phyloP scores from a whole-genome alignment of 208 protist species.

The Acanthamoeba divionensis region DNA sequence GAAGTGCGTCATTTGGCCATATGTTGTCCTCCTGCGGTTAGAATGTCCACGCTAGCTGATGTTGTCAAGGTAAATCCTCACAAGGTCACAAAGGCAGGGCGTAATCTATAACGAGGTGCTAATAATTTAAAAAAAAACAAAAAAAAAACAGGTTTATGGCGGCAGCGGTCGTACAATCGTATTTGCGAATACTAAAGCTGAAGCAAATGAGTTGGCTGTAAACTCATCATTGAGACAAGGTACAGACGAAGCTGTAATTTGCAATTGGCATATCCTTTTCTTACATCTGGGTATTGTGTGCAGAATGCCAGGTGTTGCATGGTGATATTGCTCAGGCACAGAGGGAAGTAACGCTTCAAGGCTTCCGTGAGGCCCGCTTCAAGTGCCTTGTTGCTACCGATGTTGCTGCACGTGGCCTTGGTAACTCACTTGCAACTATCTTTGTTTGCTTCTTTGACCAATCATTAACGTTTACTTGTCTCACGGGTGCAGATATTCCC shows the following conservation, averaged over 20 bases:
- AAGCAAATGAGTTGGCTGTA: slow-evolving; percentile 42
- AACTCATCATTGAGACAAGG: neutral
- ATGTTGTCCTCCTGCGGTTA: slow-evolving; percentile 26
- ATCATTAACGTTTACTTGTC: neutral
- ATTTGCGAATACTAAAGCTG: slow-evolving; percentile 53
- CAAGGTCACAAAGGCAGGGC: too few relatives aligned
- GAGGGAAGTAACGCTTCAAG: slow-evolving; percentile 22
- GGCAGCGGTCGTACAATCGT: slow-evolving; percentile 30
- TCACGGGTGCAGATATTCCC: slow-evolving; percentile 31
- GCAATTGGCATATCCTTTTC: too few relatives aligned
- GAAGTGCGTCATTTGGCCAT: slow-evolving; percentile 37
- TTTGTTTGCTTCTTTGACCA: neutral
- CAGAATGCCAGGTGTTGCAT: slow-evolving; percentile 42
- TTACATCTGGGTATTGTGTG: neutral
- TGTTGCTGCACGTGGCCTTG: too few relatives aligned
- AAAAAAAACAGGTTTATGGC: too few relatives aligned
- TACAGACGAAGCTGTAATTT: too few relatives aligned
- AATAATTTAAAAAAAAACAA: too few relatives aligned
- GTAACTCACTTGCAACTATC: neutral
- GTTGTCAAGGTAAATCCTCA: slow-evolving; percentile 48
- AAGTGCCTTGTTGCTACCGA: slow-evolving; percentile 43
- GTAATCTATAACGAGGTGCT: too few relatives aligned
- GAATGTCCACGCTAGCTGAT: neutral
- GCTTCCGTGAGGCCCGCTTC: slow-evolving; percentile 43
- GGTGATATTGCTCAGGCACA: slow-evolving; percentile 47